These are phyloP conservation scores for Fusarium subglutinans DNA, from an alignment of 2,329 filamentous ascomycete species.

Conservation along the genomic window DNA sequence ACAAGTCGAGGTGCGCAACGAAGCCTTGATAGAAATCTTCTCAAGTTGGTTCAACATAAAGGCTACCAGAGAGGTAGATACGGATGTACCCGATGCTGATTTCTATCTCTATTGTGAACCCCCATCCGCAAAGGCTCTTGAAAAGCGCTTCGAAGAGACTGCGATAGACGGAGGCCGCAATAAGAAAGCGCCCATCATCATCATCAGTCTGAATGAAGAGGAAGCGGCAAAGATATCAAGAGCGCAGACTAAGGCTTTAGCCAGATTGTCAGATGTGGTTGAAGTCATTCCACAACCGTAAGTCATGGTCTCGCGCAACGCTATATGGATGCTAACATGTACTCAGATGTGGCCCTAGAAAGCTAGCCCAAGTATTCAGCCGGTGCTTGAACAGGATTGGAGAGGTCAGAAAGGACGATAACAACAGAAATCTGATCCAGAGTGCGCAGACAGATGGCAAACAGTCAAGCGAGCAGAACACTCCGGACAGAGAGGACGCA, in stretches of 20 bases:
- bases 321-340: neutral
- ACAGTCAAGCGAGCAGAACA: neutral
- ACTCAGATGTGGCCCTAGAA: constrained; percentile 42
- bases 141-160: constrained; percentile 25
- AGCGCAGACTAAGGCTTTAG: constrained; percentile 32
- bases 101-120: constrained; percentile 44
- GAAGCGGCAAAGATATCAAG: constrained; percentile 42
- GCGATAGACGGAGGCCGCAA: neutral
- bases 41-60: constrained; percentile 49
- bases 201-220: constrained; percentile 44
- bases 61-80: constrained; percentile 29
- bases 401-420: neutral
- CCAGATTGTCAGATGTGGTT: constrained; percentile 39
- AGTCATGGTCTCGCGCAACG: neutral
- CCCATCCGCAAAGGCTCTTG: constrained; percentile 25
- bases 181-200: constrained; percentile 39
- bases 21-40: constrained; percentile 44
- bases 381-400: constrained; percentile 32
- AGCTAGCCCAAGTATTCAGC: constrained; percentile 43
- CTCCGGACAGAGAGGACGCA: neutral
- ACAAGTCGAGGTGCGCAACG: constrained; percentile 39
- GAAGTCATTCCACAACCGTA: constrained; percentile 47
- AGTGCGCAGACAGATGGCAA: neutral
- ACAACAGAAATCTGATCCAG: neutral
- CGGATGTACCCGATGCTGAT: constrained; percentile 19